Percentiles rank a stretch among this genome's conserved stretches.
phyloP scores from a whole-genome alignment of 192 early-diverging fungal species.

The Coemansia sp. region DNA sequence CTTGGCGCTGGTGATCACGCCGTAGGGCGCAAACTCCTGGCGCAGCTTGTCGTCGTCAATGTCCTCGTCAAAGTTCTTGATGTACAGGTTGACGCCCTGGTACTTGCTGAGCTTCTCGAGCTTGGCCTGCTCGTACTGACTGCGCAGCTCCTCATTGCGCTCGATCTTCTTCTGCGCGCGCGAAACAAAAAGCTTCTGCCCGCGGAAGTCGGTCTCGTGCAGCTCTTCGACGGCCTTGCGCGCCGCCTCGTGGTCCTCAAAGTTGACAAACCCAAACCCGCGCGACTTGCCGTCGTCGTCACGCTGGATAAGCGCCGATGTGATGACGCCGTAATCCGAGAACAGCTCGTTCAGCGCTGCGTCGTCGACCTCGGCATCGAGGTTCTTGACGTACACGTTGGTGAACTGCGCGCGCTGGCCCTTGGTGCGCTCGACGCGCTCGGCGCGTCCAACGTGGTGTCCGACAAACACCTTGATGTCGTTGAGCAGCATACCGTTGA shows the following conservation, averaged over 20 bases:
- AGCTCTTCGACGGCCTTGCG: constrained; percentile 85
- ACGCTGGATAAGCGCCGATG: constrained; percentile 73
- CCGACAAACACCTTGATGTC: constrained; percentile 97
- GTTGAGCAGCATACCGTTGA: constrained; percentile 99
- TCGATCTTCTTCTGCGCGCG: constrained; percentile 99
- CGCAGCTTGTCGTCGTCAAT: constrained; percentile 96
- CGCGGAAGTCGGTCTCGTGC: constrained; percentile 89
- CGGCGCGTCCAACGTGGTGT: constrained; percentile 87
- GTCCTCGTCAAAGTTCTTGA: constrained; percentile 98
- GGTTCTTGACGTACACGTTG: constrained; percentile 98
- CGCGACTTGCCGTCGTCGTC: constrained; percentile 86
- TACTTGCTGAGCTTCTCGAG: constrained; percentile 97
- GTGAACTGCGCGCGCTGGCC: constrained; percentile 91
- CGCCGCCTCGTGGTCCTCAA: constrained; percentile 86
- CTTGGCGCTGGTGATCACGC: constrained; percentile 95
- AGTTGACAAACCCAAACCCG: constrained; percentile 99
- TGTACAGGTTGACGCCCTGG: constrained; percentile 98
- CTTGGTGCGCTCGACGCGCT: constrained; percentile 89
- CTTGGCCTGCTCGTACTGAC: constrained; percentile 93
- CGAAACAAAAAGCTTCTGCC: constrained; percentile 90
- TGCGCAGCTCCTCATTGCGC: constrained; percentile 94
- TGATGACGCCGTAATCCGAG: constrained; percentile 75
- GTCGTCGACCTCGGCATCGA: constrained; percentile 78
- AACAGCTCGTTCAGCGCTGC: constrained; percentile 82
- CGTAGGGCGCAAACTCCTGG: constrained; percentile 94